phyloP scores from a whole-genome alignment of 257 asterid genomes.

The Rubia yunnanensis region DNA sequence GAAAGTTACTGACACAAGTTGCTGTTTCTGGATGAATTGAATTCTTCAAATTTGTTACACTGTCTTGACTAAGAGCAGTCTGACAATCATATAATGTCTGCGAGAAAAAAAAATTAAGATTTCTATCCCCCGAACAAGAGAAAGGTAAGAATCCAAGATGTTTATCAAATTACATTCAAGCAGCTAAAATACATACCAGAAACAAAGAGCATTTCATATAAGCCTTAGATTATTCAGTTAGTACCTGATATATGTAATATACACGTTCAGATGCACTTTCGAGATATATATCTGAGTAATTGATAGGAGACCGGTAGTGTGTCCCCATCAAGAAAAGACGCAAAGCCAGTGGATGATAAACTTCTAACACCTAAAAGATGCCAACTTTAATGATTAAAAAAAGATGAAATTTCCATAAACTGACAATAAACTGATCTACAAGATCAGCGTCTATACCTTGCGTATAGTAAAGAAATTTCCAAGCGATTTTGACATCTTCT shows the following conservation, averaged over 20 bases:
- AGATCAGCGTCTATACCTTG: slow-evolving; percentile 38
- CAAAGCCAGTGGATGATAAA: slow-evolving; percentile 86
- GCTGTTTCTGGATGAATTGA: slow-evolving; percentile 49
- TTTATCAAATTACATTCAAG: neutral
- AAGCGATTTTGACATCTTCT: slow-evolving; percentile 95
- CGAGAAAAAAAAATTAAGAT: slow-evolving; percentile 15
- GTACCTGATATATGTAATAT: slow-evolving; percentile 87
- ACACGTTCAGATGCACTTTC: slow-evolving; percentile 92
- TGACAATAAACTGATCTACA: neutral
- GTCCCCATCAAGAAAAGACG: slow-evolving; percentile 82
- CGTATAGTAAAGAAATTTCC: slow-evolving; percentile 96
- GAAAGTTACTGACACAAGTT: slow-evolving; percentile 52
- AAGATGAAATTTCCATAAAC: neutral
- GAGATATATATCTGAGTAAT: slow-evolving; percentile 72
- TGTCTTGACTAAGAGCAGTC: slow-evolving; percentile 33
- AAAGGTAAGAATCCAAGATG: neutral
- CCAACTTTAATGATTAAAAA: slow-evolving; percentile 10
- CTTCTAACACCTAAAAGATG: slow-evolving; percentile 61
- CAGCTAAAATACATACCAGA: neutral
- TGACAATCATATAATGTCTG: slow-evolving; percentile 75
- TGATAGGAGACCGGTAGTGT: slow-evolving; percentile 90
- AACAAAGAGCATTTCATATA: neutral
- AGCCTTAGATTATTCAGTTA: neutral
- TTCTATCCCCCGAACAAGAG: neutral
- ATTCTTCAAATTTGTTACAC: slow-evolving; percentile 35